Base-by-base conservation (phyloP, 1,139 yeast genomes). In the Candida gigantensis region DNA sequence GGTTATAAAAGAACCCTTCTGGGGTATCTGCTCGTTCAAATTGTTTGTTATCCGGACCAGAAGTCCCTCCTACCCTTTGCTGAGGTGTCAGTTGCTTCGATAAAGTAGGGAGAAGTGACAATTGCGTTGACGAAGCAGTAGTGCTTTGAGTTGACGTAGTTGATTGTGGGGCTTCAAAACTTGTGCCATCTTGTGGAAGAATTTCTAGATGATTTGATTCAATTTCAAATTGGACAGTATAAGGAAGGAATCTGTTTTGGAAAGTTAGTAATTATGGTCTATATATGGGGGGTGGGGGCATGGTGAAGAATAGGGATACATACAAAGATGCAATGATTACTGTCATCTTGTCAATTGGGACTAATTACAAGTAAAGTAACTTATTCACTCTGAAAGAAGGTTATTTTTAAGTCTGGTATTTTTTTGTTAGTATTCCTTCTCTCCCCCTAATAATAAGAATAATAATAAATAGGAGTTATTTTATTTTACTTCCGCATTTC, bases 181-280 rank as follows among this genome's bases (percentile, higher is more conserved):
- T 30, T 11, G 37, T 30, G 12, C 36, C 28, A 34, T 34, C 34
- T 15, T 42, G 42, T 13, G 43, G 35, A 14, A 42, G 28, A 9
- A 34, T 34, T 28, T 38, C 40, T 8, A 33, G 30, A 24, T 45
- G 44, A 14, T 34, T 20, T 17, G 38, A 14, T 20, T 35, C 49
- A 3, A 81, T 74, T 49, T 82, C 83, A 52, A 83, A 83, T 47
- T 80, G 83, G 24, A 81, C 85, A 3, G 90, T 81, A 50, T 81
- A 79, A 3, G 92, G 90, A 28, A 84, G 65, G 47, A 83, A 81
- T 39, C 87, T 80, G 39, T n/a, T n/a, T n/a, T n/a, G n/a, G n/a
- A n/a, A n/a, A n/a, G n/a, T n/a, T n/a, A n/a, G n/a, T n/a, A n/a
- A n/a, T n/a, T n/a, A n/a, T n/a, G n/a, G n/a, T n/a, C n/a, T n/a